Evolutionary conservation across 2,329 filamentous ascomycete genomes (phyloP).

Genomic region (Alternaria sp.): DNA sequence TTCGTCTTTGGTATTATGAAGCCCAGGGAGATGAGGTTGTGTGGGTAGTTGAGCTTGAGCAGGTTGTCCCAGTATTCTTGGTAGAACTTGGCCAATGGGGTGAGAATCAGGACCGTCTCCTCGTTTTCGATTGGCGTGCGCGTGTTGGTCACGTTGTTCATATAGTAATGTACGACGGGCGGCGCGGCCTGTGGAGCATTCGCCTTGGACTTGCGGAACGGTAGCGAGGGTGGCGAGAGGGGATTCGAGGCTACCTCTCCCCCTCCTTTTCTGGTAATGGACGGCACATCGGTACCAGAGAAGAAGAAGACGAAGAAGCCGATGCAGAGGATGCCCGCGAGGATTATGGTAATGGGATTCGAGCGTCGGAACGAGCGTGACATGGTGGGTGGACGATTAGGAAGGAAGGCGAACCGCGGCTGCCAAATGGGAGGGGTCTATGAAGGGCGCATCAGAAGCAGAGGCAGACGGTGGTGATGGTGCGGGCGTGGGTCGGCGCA

Average conservation of each 20-base stretch:
- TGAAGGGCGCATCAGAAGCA: constrained; percentile 41
- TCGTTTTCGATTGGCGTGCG: constrained; percentile 75
- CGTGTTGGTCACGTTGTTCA: constrained; percentile 92
- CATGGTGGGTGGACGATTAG: constrained; percentile 50
- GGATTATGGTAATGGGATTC: constrained; percentile 75
- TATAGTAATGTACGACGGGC: constrained; percentile 88
- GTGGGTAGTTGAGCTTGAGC: constrained; percentile 81
- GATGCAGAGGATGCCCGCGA: constrained; percentile 75
- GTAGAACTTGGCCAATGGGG: constrained; percentile 92
- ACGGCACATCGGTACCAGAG: constrained; percentile 65
- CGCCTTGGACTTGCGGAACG: constrained; percentile 70
- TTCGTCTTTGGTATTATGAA: constrained; percentile 96
- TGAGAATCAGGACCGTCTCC: constrained; percentile 89
- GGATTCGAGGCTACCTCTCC: constrained; percentile 68
- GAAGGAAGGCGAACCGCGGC: constrained; percentile 36
- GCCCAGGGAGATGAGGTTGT: constrained; percentile 90
- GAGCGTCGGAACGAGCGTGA: constrained; percentile 77
- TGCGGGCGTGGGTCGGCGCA: constrained; percentile 26
- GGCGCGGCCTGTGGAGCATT: constrained; percentile 69
- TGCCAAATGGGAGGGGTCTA: constrained; percentile 38
- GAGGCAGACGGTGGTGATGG: constrained; percentile 15
- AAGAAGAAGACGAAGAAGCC: constrained; percentile 64
- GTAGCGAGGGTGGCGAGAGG: constrained; percentile 75
- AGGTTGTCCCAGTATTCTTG: constrained; percentile 96
- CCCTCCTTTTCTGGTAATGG: constrained; percentile 57